Evolutionary conservation across 106 monocot genomes (phyloP), one percentile per base, ranked within the genome.

Genomic region (Platanthera zijinensis): DNA sequence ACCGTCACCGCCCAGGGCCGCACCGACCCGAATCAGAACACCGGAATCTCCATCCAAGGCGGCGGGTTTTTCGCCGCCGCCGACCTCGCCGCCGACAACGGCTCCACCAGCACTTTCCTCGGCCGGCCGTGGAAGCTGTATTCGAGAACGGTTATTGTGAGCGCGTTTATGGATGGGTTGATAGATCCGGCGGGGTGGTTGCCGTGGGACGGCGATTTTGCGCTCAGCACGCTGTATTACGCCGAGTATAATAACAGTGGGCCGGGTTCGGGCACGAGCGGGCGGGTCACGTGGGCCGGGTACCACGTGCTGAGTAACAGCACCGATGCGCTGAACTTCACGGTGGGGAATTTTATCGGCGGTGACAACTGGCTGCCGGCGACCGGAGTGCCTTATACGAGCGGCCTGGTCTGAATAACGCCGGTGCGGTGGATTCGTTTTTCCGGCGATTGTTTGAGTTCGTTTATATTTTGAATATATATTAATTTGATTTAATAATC

Each of bases 11-110:
- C 95, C 5, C 95, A 95, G 56, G 92, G 90, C 30, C 87, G 92
- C 46, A 90, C 81, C 19, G 95, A 95, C 63, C 92, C 90, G 3
- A 90, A 90, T 76, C 95, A 95, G 83, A 95, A 95, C 85, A 90
- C 95, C 0, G 91, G 95, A n/a, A 95, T 79, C 2, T 83, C 92
- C 1, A 86, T 95, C 62, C 92, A 88, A 30, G 75, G 73, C 72
- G 85, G 92, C 68, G 78, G 7, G 6, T 61, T 95, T 14, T 45
- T 72, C 15, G 82, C 88, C 7, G 77, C 88, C 0, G 15, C 77
- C 1, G 92, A 92, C 30, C 81, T 92, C 28, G 79, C 85, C 0
- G 63, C 72, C 6, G 68, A 51, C 76, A 18, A 22, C 11, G 81
- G 80, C 4, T 68, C 75, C 3, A 82, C 83, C 0, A 53, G 22